Base-by-base conservation (phyloP, 2,329 filamentous ascomycete species). In the Hypoxylon sp. region DNA sequence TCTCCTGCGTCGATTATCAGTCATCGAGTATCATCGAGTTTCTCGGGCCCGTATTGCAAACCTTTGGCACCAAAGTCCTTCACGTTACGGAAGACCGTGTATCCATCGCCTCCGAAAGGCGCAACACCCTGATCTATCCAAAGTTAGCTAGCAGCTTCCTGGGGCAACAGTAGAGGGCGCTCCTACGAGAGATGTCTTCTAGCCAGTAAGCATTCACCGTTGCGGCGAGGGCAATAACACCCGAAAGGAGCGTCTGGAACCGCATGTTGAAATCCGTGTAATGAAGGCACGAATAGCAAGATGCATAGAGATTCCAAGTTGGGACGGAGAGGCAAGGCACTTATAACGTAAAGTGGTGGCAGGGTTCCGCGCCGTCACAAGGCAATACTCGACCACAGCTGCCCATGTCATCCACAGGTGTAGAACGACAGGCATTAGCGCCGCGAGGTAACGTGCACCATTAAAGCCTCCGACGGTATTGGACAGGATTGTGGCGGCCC, bases 71-170 rank as follows among this genome's bases (percentile, higher is more conserved):
- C 83, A 65, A 82, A 85, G 75, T 83, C 82, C 72, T 77, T 82
- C 21, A 84, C 83, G 64, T 84, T 84, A 49, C 83, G 80, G 67
- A 83, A 85, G 4, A 84, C 81, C n/a, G 77, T 74, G 60, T 83
- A 84, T 30, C 77, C 79, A 14, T 74, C 56, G 5, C 72, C 75
- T 45, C 79, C 81, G 73, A 79, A 84, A 36, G 82, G 81, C 9
- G 82, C 81, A 63, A 80, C 64, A 11, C 82, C 82, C 68, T 82
- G 80, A 68, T 84, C 80, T 81, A 57, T 65, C 9, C 6, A 19
- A 14, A 58, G 67, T 70, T 65, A 65, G 57, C n/a, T 43, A n/a
- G 19, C 4, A 32, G 46, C 28, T 59, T 14, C n/a, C n/a, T n/a
- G 4, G 28, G 25, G 5, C n/a, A 3, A 28, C 4, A 21, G 13